phyloP scores from a whole-genome alignment of 2,329 filamentous ascomycete genomes.

The Cytospora chrysosperma region DNA sequence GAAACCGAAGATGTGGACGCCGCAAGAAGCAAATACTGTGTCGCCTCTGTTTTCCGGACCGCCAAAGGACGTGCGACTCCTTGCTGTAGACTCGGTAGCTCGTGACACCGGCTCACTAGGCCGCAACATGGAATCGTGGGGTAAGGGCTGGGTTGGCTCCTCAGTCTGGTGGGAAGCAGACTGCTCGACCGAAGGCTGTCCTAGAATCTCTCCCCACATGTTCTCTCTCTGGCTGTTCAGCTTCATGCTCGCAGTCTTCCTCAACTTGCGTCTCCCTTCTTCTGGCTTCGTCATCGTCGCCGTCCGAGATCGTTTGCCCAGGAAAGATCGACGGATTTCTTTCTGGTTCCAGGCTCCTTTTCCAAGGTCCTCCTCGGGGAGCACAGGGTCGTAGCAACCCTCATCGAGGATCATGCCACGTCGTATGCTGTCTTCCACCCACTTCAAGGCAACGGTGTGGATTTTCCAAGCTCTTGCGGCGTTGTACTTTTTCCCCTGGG shows the following conservation, averaged over 20 bases:
- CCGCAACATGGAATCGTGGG: conserved; percentile 13
- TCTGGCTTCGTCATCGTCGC: conserved; percentile 43
- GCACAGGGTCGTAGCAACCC: conserved; percentile 72
- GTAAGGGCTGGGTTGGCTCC: conserved; percentile 20
- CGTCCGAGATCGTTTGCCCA: conserved; percentile 61
- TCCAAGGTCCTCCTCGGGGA: conserved; percentile 71
- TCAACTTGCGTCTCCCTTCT: conserved; percentile 73
- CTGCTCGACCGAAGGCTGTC: conserved; percentile 39
- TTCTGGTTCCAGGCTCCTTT: conserved; percentile 70
- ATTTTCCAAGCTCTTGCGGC: conserved; percentile 84
- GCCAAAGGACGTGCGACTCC: conserved; percentile 26
- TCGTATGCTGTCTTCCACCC: conserved; percentile 79
- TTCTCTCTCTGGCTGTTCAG: conserved; percentile 75
- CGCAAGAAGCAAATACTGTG: conserved; percentile 54
- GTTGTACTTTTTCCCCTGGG: conserved; percentile 85
- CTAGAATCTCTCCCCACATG: conserved; percentile 89
- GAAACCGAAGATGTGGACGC: conserved; percentile 63
- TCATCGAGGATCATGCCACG: conserved; percentile 92
- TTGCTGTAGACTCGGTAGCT: conserved; percentile 8
- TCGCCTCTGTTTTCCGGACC: conserved; percentile 31
- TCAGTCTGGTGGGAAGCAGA: conserved; percentile 24
- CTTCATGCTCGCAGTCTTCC: conserved; percentile 83
- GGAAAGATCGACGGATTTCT: conserved; percentile 43
- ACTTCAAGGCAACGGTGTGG: conserved; percentile 75
- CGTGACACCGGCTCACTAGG: neutral